Conservation (phyloP, 768 basidiomycete species). For the Mycena belliarum region DNA sequence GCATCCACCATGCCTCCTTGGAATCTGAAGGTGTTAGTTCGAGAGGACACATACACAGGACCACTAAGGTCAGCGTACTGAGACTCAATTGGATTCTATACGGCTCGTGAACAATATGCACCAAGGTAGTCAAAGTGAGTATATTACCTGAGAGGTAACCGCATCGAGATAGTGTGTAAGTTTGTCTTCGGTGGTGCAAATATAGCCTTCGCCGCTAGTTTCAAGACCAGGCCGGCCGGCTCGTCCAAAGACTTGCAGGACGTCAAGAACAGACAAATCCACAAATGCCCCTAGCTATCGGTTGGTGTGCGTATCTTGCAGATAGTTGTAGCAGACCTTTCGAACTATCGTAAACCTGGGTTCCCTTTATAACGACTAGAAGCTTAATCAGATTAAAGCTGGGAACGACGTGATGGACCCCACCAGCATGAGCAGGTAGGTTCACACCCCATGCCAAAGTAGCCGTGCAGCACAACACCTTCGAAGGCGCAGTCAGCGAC, state of each 20-base stretch:
- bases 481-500: neutral
- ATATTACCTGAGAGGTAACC: constrained; percentile 77
- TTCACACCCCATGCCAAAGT: constrained; percentile 99
- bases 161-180: constrained; percentile 87
- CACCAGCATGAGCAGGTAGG: constrained; percentile 94
- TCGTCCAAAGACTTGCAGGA: constrained; percentile 96
- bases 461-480: constrained; percentile 98
- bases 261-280: constrained; percentile 92
- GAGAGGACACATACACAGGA: neutral
- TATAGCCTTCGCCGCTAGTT: constrained; percentile 93
- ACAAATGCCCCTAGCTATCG: constrained; percentile 68
- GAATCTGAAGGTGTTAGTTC: constrained; percentile 50
- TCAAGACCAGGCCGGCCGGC: constrained; percentile 89
- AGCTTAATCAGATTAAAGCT: constrained; percentile 7
- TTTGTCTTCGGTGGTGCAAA: constrained; percentile 94
- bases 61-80: constrained; percentile 56
- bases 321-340: constrained; percentile 43
- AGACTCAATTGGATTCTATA: constrained; percentile 92
- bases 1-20: constrained; percentile 83
- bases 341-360: constrained; percentile 90
- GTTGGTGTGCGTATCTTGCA: neutral
- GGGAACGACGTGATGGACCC: constrained; percentile 9
- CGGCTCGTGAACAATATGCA: constrained; percentile 4
- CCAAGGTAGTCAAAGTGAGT: neutral
- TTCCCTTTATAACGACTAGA: constrained; percentile 93